phyloP scores from a whole-genome alignment of 805 yeast species.

The Candida ortonii region DNA sequence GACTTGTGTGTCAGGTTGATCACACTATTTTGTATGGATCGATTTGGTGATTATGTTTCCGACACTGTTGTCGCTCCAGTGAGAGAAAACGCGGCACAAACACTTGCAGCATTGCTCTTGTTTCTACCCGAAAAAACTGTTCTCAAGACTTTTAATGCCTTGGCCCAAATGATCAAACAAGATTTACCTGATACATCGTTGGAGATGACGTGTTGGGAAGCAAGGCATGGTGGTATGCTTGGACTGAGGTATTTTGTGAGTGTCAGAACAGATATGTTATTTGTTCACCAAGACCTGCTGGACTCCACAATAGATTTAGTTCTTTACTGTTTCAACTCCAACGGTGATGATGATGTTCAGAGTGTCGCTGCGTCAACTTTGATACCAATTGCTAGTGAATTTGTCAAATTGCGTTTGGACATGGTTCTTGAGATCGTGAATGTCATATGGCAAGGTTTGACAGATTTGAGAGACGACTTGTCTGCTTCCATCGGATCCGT shows the following conservation, averaged over 20 bases:
- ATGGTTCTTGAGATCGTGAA: slow-evolving; percentile 48
- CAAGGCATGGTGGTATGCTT: slow-evolving; percentile 95
- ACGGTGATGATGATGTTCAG: slow-evolving; percentile 95
- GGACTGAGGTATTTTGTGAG: slow-evolving; percentile 91
- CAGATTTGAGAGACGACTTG: slow-evolving; percentile 83
- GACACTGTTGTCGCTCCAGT: slow-evolving; percentile 99
- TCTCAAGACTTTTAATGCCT: slow-evolving; percentile 57
- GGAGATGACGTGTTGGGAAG: slow-evolving; percentile 81
- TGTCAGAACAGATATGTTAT: slow-evolving; percentile 75
- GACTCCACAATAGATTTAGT: slow-evolving; percentile 81
- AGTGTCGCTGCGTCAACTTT: slow-evolving; percentile 94
- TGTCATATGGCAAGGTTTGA: slow-evolving; percentile 88
- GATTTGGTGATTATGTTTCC: slow-evolving; percentile 95
- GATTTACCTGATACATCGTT: slow-evolving; percentile 40
- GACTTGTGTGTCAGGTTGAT: slow-evolving; percentile 84
- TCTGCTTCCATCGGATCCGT: slow-evolving; percentile 95
- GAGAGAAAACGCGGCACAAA: slow-evolving; percentile 93
- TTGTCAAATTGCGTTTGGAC: slow-evolving; percentile 60
- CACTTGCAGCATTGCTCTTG: slow-evolving; percentile 82
- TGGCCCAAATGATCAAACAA: slow-evolving; percentile 72
- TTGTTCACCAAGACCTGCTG: slow-evolving; percentile 54
- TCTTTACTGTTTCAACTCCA: slow-evolving; percentile 70
- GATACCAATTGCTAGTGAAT: slow-evolving; percentile 84
- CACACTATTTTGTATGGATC: slow-evolving; percentile 84
- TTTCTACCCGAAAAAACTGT: slow-evolving; percentile 64